phyloP scores from a whole-genome alignment of 495 filamentous ascomycete genomes.

The Lophium mytilinum region DNA sequence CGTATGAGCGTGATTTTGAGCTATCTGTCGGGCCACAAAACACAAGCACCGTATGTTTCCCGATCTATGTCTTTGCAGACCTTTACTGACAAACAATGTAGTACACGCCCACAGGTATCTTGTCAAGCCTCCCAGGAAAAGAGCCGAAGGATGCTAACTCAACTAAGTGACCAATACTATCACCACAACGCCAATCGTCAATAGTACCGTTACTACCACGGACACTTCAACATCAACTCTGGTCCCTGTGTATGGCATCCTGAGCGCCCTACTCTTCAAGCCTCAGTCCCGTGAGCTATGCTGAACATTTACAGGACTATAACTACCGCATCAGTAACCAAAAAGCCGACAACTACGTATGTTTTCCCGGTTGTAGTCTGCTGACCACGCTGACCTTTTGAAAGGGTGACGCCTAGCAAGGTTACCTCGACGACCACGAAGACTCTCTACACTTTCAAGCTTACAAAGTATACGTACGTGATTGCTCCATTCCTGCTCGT shows the following conservation, averaged over 20 bases:
- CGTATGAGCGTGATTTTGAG: constrained; percentile 33
- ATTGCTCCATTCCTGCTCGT: too few relatives aligned
- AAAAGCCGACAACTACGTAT: constrained; percentile 24
- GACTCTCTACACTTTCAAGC: constrained; percentile 24
- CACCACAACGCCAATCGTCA: constrained; percentile 24
- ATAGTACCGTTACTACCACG: constrained; percentile 19
- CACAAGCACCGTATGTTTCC: constrained; percentile 25
- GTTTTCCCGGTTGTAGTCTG: too few relatives aligned
- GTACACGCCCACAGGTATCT: constrained; percentile 16
- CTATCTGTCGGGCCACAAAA: constrained; percentile 30
- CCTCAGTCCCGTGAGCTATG: too few relatives aligned
- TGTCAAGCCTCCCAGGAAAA: not conserved
- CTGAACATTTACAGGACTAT: constrained; percentile 5
- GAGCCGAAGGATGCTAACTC: not conserved
- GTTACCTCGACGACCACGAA: constrained; percentile 25
- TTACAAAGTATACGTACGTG: constrained; percentile 12
- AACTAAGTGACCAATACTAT: constrained; percentile 8
- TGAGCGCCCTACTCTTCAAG: too few relatives aligned
- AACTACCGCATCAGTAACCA: constrained; percentile 22
- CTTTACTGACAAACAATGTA: not conserved
- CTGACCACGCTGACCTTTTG: too few relatives aligned
- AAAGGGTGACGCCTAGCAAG: constrained; percentile 14
- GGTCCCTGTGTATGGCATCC: too few relatives aligned
- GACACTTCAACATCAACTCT: constrained; percentile 4
- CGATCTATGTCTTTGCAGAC: not conserved